Percentiles rank a stretch among this genome's conserved stretches.
Conservation (phyloP, 352 stramenopile species). For the Halophytophthora batemanensis region DNA sequence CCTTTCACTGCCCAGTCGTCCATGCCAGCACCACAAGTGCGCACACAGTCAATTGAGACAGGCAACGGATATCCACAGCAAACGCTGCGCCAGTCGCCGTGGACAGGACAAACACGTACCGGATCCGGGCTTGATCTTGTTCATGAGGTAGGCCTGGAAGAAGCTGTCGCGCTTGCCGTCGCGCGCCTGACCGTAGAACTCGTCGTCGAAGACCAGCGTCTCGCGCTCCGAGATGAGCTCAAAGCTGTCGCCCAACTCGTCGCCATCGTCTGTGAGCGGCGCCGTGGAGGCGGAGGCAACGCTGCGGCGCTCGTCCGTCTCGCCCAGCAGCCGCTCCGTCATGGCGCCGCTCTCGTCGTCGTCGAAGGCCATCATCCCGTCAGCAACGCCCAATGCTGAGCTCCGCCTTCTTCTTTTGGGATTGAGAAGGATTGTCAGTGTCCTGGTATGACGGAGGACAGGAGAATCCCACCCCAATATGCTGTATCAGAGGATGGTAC, state of each 20-base stretch:
- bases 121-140: constrained; percentile 83
- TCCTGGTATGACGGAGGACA: no score
- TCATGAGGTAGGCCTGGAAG: constrained; percentile 70
- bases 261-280: constrained; percentile 1
- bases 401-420: no score
- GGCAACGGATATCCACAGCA: neutral
- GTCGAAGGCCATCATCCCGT: constrained; percentile 40
- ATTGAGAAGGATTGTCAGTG: no score
- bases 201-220: constrained; percentile 78
- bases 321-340: constrained; percentile 25
- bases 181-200: constrained; percentile 37
- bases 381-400: no score
- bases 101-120: constrained; percentile 22
- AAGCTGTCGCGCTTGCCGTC: constrained; percentile 37
- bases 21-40: constrained; percentile 2
- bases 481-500: no score
- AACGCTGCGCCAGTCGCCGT: neutral
- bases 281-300: constrained; percentile 3
- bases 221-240: constrained; percentile 72
- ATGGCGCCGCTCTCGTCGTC: constrained; percentile 27
- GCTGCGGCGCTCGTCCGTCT: constrained; percentile 3
- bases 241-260: constrained; percentile 36
- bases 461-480: no score
- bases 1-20: constrained; percentile 63
- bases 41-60: neutral